phyloP scores from a whole-genome alignment of 2,329 filamentous ascomycete genomes.

The Coniochaeta sp. region DNA sequence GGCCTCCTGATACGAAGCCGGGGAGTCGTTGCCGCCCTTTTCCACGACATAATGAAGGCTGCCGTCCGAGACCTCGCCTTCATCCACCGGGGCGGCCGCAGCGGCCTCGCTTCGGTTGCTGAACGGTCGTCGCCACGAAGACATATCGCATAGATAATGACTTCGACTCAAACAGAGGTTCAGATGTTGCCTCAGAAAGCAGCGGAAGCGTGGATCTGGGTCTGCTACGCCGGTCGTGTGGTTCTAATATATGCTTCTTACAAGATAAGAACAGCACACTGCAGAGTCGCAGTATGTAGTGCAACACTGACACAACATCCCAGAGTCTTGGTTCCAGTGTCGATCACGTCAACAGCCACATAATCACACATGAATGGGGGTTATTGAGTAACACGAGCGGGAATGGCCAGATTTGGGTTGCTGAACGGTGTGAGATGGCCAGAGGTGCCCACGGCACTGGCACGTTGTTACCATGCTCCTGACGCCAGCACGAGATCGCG shows the following conservation, averaged over 20 bases:
- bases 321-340: neutral
- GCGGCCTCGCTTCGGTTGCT: neutral
- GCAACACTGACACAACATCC: neutral
- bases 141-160: neutral
- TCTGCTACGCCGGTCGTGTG: neutral
- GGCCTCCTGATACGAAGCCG: slow-evolving; percentile 48
- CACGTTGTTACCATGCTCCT: neutral
- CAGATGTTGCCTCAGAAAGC: neutral
- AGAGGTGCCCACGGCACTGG: neutral
- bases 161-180: neutral
- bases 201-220: neutral
- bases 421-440: neutral
- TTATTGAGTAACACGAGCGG: neutral
- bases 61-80: slow-evolving; percentile 12
- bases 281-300: neutral
- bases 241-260: neutral
- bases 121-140: neutral
- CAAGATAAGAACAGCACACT: neutral
- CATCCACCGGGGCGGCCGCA: neutral
- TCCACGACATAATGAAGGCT: slow-evolving; percentile 14
- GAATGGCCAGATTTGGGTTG: neutral
- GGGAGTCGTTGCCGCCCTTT: slow-evolving; percentile 32
- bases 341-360: neutral
- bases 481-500: neutral
- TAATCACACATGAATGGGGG: neutral